Base-by-base conservation (phyloP, 179 eudicot genomes). In the Beta corolliflora region DNA sequence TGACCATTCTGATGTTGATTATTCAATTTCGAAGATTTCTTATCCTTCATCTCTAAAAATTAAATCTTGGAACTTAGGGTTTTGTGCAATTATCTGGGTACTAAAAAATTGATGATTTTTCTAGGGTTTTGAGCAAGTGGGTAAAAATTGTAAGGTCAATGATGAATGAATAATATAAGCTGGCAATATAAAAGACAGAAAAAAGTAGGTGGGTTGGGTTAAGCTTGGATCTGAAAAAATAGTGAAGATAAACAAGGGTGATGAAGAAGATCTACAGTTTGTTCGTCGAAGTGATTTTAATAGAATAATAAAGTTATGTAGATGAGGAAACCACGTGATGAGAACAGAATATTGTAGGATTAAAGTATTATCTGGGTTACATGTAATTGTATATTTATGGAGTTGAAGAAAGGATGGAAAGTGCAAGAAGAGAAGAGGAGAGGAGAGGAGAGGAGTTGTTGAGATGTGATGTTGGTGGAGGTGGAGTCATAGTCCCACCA, bases 1-100 rank as follows among this genome's bases (percentile, higher is more conserved):
- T 95, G 98, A 68, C 88, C 94, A 73, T 86, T 91, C 76, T 89
- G 91, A 65, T 90, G 87, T 52, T 82, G 89, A 52, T 81, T 71
- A 58, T 82, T 87, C 76, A 78, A 84, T 79, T 91, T 89, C 68
- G 85, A 85, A 36, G 91, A 86, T 81, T 94, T 94, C 87, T 88
- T 93, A 77, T 83, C 90, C 81, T 82, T 85, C 85, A 82, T 85
- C 56, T 65, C 46, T 45, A 14, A 77, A 55, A 3, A 19, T 16
- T 5, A 78, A 79, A 74, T 69, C 15, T 45, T 44, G 23, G 0
- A 79, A 77, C 3, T 31, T 56, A 50, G 76, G 80, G 79, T 55
- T 79, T 44, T 23, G 52, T 21, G 14, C 15, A 72, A 55, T 44
- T 21, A 73, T 41, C 1, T 48, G 70, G 80, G 53, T 29, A 66